Evolutionary conservation across 148 eudicot genomes (phyloP).

Genomic region (Suaeda aralocaspica): DNA sequence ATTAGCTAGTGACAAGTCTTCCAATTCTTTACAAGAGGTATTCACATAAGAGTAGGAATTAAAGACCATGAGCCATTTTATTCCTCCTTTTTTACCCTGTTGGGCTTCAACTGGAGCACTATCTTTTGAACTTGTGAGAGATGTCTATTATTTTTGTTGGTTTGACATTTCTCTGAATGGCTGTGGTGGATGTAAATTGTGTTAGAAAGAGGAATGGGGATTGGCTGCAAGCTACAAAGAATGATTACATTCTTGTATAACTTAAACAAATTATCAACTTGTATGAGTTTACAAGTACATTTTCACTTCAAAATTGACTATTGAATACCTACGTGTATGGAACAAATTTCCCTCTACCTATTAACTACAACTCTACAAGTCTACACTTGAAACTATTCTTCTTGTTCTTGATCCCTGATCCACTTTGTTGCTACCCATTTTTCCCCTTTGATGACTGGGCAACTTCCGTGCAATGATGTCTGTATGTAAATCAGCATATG

Average conservation of each 20-base stretch:
- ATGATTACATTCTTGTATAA: slow-evolving; percentile 25
- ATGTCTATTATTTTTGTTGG: not conserved
- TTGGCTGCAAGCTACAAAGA: slow-evolving; percentile 3
- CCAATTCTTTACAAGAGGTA: not conserved
- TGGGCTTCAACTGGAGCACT: not conserved
- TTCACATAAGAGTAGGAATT: too few relatives aligned
- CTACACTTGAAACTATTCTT: slow-evolving; percentile 13
- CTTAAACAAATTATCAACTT: slow-evolving; percentile 3
- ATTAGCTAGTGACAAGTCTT: not conserved
- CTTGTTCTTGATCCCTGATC: slow-evolving; percentile 58
- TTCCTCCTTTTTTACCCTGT: not conserved
- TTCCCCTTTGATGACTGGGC: slow-evolving; percentile 70
- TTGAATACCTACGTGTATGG: slow-evolving; percentile 13
- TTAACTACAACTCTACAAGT: slow-evolving; percentile 7
- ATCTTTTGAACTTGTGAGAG: not conserved
- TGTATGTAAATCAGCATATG: slow-evolving; percentile 22
- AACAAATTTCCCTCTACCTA: slow-evolving; percentile 1
- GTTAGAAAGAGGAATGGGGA: not conserved
- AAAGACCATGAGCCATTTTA: not conserved
- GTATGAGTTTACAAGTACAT: slow-evolving; percentile 9
- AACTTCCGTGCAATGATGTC: slow-evolving; percentile 85
- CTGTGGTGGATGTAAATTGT: not conserved
- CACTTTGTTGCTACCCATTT: slow-evolving; percentile 94
- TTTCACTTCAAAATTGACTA: slow-evolving; percentile 14
- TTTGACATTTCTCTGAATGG: not conserved